Evolutionary conservation across 1,284 basidiomycete genomes (phyloP), one percentile per base, ranked within the genome.

Genomic region (Leccinum angustisporum): DNA sequence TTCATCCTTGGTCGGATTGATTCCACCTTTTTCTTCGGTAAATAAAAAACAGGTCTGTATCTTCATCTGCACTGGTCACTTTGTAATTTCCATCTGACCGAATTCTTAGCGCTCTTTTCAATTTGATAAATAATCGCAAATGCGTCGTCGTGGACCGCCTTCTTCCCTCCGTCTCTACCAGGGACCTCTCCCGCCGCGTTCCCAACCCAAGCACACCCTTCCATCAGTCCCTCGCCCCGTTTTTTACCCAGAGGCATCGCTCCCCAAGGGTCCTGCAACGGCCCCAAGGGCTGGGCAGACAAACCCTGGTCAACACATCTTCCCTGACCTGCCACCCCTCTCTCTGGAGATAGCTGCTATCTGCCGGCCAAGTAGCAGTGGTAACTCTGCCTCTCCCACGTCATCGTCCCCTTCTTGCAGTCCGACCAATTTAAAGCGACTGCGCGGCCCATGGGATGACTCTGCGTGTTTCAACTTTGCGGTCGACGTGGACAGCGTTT

Each of bases 61-160:
- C 16, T 16, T 21, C 33, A 21, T 30, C 16, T 16, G 31, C 27
- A 8, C 2, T 11, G 5, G 8, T 0, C 34, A 36, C 1, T 3
- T 18, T 16, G 1, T n/a, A 5, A 4, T 5, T 33, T 7, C 13
- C 30, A 4, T 58, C 25, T 54, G 33, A 60, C 54, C 4, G 5
- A 40, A 5, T 21, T 46, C 43, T 21, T n/a, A 48, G 43, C n/a
- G 9, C 5, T 48, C 43, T 21, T 48, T 21, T n/a, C n/a, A n/a
- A n/a, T n/a, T n/a, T n/a, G n/a, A n/a, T n/a, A n/a, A n/a, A n/a
- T n/a, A n/a, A n/a, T n/a, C n/a, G n/a, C n/a, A n/a, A 21, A 87
- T 88, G 86, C 79, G 81, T 61, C 85, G 86, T 66, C 83, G 87
- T 34, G 75, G 80, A 33, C 85, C 87, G 6, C 87, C 87, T 4